Percentiles rank a stretch among this genome's conserved stretches.
These are phyloP conservation scores for Alternaria tenuissima DNA, from an alignment of 2,329 filamentous ascomycete species.

Conservation along the genomic window DNA sequence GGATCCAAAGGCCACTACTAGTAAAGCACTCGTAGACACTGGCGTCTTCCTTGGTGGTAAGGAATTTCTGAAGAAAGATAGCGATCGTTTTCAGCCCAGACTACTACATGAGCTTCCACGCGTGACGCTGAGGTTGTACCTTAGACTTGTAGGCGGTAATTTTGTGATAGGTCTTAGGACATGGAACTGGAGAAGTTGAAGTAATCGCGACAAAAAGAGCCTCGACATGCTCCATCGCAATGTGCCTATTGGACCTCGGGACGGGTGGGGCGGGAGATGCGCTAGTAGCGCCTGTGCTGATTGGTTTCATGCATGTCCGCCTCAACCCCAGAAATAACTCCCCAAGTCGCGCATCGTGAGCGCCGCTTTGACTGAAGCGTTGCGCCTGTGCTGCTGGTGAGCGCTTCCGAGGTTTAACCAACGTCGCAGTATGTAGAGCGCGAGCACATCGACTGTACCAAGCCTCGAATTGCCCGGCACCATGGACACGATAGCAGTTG, in stretches of 20 bases:
- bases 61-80: not conserved
- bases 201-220: not conserved
- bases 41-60: too few species aligned
- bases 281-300: conserved; percentile 37
- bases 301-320: conserved; percentile 45
- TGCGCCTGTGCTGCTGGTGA: conserved; percentile 9
- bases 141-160: not conserved
- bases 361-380: not conserved
- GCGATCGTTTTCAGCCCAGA: not conserved
- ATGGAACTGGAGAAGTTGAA: not conserved
- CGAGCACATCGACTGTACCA: conserved; percentile 2
- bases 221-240: not conserved
- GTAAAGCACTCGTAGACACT: too few species aligned
- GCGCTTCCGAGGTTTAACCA: conserved; percentile 2
- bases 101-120: not conserved
- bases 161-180: not conserved
- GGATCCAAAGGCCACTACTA: too few species aligned
- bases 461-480: conserved; percentile 20
- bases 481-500: conserved; percentile 53
- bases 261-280: conserved; percentile 23
- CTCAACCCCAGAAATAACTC: conserved; percentile 30
- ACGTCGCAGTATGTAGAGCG: conserved; percentile 19
- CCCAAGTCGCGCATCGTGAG: conserved; percentile 20
- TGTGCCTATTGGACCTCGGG: not conserved
- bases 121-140: not conserved